A percentile compares a stretch with the other conserved stretches of the same genome.
phyloP scores from a whole-genome alignment of 2,329 filamentous ascomycete species.

The Thielaviopsis populi region DNA sequence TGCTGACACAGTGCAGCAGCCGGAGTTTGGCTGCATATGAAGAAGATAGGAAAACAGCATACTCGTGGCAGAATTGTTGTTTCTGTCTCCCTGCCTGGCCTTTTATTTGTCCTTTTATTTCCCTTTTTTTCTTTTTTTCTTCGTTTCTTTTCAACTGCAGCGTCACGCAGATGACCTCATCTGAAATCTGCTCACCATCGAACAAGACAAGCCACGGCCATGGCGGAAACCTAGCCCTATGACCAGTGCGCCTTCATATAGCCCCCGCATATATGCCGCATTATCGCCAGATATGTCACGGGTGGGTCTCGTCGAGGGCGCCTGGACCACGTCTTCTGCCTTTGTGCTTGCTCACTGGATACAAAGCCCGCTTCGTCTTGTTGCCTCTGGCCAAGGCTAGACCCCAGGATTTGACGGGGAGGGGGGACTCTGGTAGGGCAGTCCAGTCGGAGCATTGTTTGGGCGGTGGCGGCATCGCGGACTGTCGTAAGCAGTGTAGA shows the following conservation, averaged over 20 bases:
- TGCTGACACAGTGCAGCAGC: no score
- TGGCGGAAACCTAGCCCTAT: constrained; percentile 1
- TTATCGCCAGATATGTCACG: not conserved
- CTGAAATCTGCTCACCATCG: not conserved
- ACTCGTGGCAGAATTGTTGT: not conserved
- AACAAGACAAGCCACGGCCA: not conserved
- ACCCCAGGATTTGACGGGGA: not conserved
- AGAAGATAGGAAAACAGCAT: not conserved
- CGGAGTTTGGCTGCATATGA: not conserved
- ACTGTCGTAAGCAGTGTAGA: not conserved
- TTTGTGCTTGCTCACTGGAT: not conserved
- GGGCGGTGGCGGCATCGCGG: not conserved
- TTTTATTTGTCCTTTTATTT: not conserved
- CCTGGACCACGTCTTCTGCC: not conserved
- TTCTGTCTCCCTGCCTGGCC: not conserved
- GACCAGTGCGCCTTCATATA: not conserved
- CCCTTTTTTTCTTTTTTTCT: not conserved
- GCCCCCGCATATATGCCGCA: constrained; percentile 2
- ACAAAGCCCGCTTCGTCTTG: not conserved
- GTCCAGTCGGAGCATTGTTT: not conserved
- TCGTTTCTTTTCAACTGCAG: not conserved
- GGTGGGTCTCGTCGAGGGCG: not conserved
- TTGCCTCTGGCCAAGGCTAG: not conserved
- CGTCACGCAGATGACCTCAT: not conserved
- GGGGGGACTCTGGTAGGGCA: not conserved